Evolutionary conservation across 2,329 filamentous ascomycete species (phyloP), one percentile per base, ranked within the genome.

Genomic region (Fusarium caatingaense): DNA sequence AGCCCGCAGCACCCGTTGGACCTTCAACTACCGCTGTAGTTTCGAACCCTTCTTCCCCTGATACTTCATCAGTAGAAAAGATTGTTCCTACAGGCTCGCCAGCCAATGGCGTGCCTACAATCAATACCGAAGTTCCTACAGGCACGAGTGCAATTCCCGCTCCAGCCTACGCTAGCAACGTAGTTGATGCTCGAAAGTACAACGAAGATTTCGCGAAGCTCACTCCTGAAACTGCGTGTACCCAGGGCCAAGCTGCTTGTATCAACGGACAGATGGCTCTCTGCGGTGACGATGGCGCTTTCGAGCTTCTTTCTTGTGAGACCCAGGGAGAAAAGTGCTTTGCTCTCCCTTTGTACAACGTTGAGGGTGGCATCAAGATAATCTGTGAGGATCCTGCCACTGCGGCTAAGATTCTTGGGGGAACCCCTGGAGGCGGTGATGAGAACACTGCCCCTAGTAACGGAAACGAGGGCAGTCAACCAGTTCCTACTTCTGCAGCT

Each of bases 291-390:
- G 60, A 65, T 8, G 83, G 83, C 20, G 74, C 71, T 1, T 89
- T 85, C 70, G 71, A 76, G 6, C 80, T 88, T 20, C 73, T 70
- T 1, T 64, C 76, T 12, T 83, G 83, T 42, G 44, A 41, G 11
- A 49, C 23, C 6, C 12, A 54, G 1, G 51, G 68, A 2, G 78
- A 77, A 12, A 76, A 78, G 49, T 90, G 88, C 76, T 85, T 83
- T 50, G 88, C 86, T 3, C 75, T 89, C 65, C 88, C 88, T 1
- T 83, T 88, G 80, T 83, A 81, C 40, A 82, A 76, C 13, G 81
- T 80, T 1, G 72, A 62, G 37, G 68, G 73, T 1, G 87, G 86
- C 6, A 84, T 87, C 12, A 74, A 80, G 56, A 78, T 90, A 25
- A 82, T 80, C 5, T 90, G 88, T 65, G 78, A 79, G 28, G 77